phyloP scores from a whole-genome alignment of 768 basidiomycete genomes.

The Suillus tomentosus region DNA sequence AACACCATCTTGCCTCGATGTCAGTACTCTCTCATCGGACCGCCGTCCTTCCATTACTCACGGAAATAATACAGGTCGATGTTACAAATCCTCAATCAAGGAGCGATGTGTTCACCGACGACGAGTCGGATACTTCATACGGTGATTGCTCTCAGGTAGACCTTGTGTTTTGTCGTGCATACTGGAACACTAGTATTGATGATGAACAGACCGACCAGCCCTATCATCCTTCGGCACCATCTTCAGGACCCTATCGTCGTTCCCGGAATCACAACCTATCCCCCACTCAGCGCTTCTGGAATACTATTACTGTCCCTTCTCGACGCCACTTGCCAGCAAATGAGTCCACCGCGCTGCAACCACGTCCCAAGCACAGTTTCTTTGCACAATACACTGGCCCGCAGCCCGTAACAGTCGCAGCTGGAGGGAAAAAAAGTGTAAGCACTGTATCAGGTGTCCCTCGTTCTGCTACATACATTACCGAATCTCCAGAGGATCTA shows the following conservation, averaged over 20 bases:
- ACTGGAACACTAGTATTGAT: background rate
- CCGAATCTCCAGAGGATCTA: background rate
- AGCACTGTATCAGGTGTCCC: background rate
- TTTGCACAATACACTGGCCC: background rate
- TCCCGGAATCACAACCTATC: background rate
- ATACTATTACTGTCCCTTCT: background rate
- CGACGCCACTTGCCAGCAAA: background rate
- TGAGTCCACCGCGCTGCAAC: background rate
- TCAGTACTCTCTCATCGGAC: background rate
- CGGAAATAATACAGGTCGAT: background rate
- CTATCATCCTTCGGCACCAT: background rate
- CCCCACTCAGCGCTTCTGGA: background rate
- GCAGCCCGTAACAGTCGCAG: background rate
- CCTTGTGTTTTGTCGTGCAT: background rate
- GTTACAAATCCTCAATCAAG: background rate
- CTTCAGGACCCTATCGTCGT: background rate
- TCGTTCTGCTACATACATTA: background rate
- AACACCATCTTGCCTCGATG: background rate
- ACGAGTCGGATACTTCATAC: background rate
- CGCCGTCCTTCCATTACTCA: background rate
- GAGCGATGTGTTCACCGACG: background rate
- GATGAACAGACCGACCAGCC: background rate
- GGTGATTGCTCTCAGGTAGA: background rate
- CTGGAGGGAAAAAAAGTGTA: background rate
- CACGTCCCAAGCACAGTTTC: background rate